These are phyloP conservation scores for Mrakia hoshinonis DNA, from an alignment of 768 basidiomycete species.

Conservation along the genomic window DNA sequence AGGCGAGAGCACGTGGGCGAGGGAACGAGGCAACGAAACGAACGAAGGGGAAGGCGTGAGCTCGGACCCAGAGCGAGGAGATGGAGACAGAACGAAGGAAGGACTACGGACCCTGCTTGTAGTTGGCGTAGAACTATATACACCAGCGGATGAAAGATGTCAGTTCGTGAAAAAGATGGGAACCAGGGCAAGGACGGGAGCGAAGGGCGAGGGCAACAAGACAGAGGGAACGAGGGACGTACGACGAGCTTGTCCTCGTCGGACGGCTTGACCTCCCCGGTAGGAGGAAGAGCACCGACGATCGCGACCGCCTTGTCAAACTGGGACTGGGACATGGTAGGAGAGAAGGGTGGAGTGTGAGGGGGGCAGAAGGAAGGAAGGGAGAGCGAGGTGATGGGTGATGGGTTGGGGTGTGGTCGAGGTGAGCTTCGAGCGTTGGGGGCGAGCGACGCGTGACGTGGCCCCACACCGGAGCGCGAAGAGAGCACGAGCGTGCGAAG, in stretches of 20 bases:
- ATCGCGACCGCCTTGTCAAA: slow-evolving; percentile 61
- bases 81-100: slow-evolving; percentile 18
- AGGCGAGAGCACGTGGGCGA: neutral
- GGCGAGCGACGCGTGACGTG: too few species aligned
- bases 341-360: neutral
- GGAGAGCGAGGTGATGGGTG: neutral
- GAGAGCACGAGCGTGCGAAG: too few species aligned
- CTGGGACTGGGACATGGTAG: slow-evolving; percentile 31
- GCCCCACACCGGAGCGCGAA: too few species aligned
- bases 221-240: slow-evolving; percentile 37
- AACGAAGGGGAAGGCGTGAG: neutral
- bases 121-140: slow-evolving; percentile 79
- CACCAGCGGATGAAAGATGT: neutral
- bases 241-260: slow-evolving; percentile 71
- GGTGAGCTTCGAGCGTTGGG: too few species aligned
- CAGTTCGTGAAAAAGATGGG: neutral
- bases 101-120: slow-evolving; percentile 68
- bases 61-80: slow-evolving; percentile 1
- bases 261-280: slow-evolving; percentile 66
- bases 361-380: neutral
- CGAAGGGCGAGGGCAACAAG: neutral
- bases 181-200: neutral
- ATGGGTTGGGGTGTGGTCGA: neutral
- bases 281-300: slow-evolving; percentile 56
- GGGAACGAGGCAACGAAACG: neutral